A percentile compares a stretch with the other conserved stretches of the same genome.
phyloP scores from a whole-genome alignment of 2,329 filamentous ascomycete genomes.

The Rhexocercosporidium sp. region DNA sequence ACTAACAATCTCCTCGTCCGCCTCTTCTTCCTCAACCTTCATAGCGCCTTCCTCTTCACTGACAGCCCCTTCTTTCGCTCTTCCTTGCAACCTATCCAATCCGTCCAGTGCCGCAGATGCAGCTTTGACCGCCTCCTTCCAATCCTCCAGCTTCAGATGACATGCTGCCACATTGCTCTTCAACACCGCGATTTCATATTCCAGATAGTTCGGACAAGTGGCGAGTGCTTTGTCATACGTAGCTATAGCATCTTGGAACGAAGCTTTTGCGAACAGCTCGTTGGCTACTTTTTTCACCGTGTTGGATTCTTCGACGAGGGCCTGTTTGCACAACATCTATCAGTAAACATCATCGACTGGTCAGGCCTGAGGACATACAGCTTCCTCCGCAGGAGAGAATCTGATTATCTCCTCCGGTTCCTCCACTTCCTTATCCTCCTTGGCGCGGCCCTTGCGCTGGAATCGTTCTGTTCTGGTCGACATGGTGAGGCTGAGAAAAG shows the following conservation, averaged over 20 bases:
- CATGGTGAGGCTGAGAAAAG: conserved; percentile 32
- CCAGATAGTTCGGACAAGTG: conserved; percentile 80
- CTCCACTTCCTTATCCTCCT: conserved; percentile 17
- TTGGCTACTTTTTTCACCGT: conserved; percentile 79
- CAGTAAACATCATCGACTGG: background rate
- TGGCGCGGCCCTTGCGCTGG: conserved; percentile 36
- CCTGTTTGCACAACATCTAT: conserved; percentile 47
- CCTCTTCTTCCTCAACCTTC: conserved; percentile 46
- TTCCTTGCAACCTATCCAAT: conserved; percentile 63
- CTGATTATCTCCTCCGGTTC: conserved; percentile 39
- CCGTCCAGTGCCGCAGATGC: conserved; percentile 76
- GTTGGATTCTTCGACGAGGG: conserved; percentile 73
- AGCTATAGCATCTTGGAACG: conserved; percentile 78
- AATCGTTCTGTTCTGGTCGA: conserved; percentile 41
- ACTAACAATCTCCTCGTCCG: conserved; percentile 66
- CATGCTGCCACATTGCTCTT: conserved; percentile 90
- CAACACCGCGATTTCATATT: conserved; percentile 87
- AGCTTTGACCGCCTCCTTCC: conserved; percentile 79
- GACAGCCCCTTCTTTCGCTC: conserved; percentile 27
- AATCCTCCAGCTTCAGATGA: conserved; percentile 82
- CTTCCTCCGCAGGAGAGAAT: conserved; percentile 51
- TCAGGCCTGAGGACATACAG: conserved; percentile 37
- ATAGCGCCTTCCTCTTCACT: conserved; percentile 38
- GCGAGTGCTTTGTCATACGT: conserved; percentile 82
- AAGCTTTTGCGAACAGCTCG: conserved; percentile 72